These are phyloP conservation scores for Cryphonectria japonica DNA, from an alignment of 2,329 filamentous ascomycete species.

Conservation along the genomic window DNA sequence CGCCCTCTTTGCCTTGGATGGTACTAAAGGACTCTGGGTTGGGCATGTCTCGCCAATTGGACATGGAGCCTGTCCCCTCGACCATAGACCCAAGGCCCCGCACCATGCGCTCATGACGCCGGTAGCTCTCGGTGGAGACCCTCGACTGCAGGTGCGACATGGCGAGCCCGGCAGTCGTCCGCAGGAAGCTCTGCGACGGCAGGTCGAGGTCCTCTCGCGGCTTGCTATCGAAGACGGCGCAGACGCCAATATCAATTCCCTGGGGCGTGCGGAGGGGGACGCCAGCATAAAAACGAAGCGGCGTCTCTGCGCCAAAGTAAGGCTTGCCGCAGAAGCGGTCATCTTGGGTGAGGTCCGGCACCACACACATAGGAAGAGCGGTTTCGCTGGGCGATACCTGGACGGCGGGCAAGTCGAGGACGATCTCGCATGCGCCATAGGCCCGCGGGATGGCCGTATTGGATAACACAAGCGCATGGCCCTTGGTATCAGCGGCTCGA, in stretches of 20 bases:
- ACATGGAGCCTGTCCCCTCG: slow-evolving; percentile 23
- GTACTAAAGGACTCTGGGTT: slow-evolving; percentile 4
- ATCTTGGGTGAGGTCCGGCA: slow-evolving; percentile 23
- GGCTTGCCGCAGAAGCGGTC: slow-evolving; percentile 11
- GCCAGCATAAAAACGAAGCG: slow-evolving; percentile 23
- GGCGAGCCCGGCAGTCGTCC: slow-evolving; percentile 33
- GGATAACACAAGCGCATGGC: slow-evolving; percentile 9
- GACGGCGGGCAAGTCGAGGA: slow-evolving; percentile 13
- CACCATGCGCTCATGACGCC: slow-evolving; percentile 35
- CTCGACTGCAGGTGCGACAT: slow-evolving; percentile 36
- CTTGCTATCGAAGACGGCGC: slow-evolving; percentile 9
- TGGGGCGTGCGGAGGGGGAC: slow-evolving; percentile 24
- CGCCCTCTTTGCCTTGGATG: neutral
- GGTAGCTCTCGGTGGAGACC: slow-evolving; percentile 31
- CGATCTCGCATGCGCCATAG: slow-evolving; percentile 11
- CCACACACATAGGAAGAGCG: slow-evolving; percentile 17
- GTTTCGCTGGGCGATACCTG: neutral
- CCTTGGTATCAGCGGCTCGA: neutral
- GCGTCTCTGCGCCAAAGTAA: neutral
- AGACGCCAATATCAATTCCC: slow-evolving; percentile 26
- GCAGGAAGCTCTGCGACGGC: slow-evolving; percentile 31
- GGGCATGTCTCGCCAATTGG: neutral
- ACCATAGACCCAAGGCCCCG: slow-evolving; percentile 34
- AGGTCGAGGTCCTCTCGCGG: slow-evolving; percentile 22
- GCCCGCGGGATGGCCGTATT: slow-evolving; percentile 18